Evolutionary conservation across 129 eudicot species (phyloP).

Genomic region (Lonicera japonica): DNA sequence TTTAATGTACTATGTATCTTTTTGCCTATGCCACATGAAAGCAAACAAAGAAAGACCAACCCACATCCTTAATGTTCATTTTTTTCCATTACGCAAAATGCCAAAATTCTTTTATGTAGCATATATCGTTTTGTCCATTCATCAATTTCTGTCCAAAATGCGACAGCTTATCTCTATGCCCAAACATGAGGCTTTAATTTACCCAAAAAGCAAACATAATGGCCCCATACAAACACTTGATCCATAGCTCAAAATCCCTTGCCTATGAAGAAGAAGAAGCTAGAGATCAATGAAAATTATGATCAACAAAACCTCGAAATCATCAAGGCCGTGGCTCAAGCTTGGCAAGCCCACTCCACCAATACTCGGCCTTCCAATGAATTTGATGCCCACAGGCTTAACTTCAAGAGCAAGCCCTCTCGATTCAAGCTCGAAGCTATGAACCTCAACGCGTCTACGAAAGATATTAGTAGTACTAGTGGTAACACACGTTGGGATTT

Average conservation of each 20-base stretch:
- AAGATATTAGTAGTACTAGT: neutral
- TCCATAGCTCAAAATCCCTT: neutral
- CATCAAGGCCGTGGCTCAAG: constrained; percentile 60
- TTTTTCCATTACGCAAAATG: too few relatives aligned
- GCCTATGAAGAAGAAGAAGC: constrained; percentile 12
- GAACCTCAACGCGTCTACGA: constrained; percentile 1
- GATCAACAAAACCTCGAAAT: constrained; percentile 28
- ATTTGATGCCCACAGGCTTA: constrained; percentile 29
- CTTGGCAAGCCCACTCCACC: constrained; percentile 43
- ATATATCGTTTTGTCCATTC: too few relatives aligned
- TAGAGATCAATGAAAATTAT: constrained; percentile 1
- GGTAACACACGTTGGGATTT: constrained; percentile 30
- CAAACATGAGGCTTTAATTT: constrained; percentile 25
- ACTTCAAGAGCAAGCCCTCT: constrained; percentile 32
- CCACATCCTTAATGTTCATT: neutral
- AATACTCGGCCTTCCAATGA: constrained; percentile 15
- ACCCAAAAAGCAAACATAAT: constrained; percentile 8
- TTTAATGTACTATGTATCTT: too few relatives aligned
- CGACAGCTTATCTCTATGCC: neutral
- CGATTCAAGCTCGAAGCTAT: constrained; percentile 46
- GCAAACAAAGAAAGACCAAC: neutral
- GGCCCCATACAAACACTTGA: constrained; percentile 8
- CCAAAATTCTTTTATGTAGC: too few relatives aligned
- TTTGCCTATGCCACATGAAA: neutral
- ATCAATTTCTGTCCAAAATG: neutral